A percentile compares a stretch with the other conserved stretches of the same genome.
phyloP scores from a whole-genome alignment of 495 filamentous ascomycete genomes.

The Penicillium robsamsonii region DNA sequence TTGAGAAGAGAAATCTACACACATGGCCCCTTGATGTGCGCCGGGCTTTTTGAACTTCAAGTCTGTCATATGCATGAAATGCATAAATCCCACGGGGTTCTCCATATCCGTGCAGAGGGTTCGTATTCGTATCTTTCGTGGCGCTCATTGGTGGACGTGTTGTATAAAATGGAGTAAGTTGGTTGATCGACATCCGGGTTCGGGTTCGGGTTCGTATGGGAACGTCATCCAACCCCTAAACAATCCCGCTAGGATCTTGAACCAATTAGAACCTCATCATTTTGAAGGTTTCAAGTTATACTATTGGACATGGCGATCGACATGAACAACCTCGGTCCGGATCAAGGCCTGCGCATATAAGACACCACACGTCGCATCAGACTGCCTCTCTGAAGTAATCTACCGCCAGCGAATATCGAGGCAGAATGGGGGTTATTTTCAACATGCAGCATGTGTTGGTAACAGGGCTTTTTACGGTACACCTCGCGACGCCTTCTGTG shows the following conservation, averaged over 20 bases:
- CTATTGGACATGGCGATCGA: neutral
- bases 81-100: neutral
- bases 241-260: neutral
- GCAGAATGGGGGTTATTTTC: neutral
- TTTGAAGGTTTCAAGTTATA: neutral
- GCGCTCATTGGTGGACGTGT: neutral
- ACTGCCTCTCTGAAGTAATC: neutral
- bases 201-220: neutral
- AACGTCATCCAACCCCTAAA: neutral
- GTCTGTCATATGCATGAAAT: neutral
- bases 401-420: neutral
- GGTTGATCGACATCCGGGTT: neutral
- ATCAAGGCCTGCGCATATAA: neutral
- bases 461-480: neutral
- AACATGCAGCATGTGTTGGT: neutral
- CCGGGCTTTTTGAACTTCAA: neutral
- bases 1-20: neutral
- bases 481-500: neutral
- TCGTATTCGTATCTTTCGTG: neutral
- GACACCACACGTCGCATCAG: neutral
- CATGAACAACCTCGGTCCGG: neutral
- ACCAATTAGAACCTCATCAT: neutral
- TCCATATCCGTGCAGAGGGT: neutral
- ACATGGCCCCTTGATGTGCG: neutral
- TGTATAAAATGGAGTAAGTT: no score